These are phyloP conservation scores for Gossypium longicalyx DNA, from an alignment of 345 rosid genomes.

Conservation along the genomic window DNA sequence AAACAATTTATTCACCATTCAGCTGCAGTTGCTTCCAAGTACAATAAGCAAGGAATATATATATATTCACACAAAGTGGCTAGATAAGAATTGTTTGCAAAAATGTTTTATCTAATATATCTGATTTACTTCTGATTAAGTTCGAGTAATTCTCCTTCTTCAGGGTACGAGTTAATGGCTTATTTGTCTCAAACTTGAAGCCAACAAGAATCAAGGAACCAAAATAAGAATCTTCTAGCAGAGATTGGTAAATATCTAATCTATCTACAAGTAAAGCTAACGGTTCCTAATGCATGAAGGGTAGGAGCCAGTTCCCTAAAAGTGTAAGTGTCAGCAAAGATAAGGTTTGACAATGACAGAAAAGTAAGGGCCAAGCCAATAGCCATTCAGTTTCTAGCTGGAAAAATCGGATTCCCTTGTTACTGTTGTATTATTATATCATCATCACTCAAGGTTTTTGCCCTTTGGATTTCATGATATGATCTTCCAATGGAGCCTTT, in stretches of 20 bases:
- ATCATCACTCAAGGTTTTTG: neutral
- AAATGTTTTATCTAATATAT: neutral
- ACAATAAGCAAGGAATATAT: neutral
- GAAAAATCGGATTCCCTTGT: constrained; percentile 7
- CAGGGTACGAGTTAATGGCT: neutral
- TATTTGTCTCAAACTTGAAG: neutral
- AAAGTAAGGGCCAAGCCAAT: neutral
- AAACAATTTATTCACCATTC: neutral
- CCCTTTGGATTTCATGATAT: neutral
- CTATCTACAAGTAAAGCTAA: constrained; percentile 1
- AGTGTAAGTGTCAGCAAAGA: neutral
- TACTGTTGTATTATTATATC: neutral
- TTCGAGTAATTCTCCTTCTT: neutral
- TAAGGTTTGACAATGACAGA: constrained; percentile 9
- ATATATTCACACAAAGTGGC: too few species aligned
- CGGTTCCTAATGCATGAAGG: neutral
- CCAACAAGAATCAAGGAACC: neutral
- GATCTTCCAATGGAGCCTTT: neutral
- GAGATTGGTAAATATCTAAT: constrained; percentile 1
- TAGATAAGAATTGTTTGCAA: too few species aligned
- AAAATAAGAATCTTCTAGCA: neutral
- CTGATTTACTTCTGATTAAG: neutral
- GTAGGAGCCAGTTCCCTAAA: neutral
- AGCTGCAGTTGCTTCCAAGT: neutral
- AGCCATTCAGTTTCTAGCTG: constrained; percentile 13